These are phyloP conservation scores for Phialophora expanda DNA, from an alignment of 2,329 filamentous ascomycete genomes.

Conservation along the genomic window DNA sequence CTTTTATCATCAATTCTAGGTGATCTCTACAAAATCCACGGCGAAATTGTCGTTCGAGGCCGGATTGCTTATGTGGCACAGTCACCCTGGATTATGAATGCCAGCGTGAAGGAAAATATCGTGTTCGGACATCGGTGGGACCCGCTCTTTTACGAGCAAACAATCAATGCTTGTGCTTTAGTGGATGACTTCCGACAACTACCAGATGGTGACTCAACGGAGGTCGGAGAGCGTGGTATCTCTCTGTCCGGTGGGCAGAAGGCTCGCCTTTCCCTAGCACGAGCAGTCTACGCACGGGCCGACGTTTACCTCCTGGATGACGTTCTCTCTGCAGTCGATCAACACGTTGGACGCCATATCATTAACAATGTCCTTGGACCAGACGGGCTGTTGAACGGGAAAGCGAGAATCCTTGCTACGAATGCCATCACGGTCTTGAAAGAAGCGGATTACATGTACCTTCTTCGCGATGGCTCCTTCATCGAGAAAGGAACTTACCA, in stretches of 20 bases:
- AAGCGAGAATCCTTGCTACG: constrained; percentile 91
- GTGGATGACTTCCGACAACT: constrained; percentile 88
- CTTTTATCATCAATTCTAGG: constrained; percentile 86
- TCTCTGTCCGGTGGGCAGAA: constrained; percentile 96
- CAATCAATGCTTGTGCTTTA: constrained; percentile 87
- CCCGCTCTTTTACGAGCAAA: constrained; percentile 90
- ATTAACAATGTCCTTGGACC: constrained; percentile 92
- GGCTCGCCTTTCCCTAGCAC: constrained; percentile 85
- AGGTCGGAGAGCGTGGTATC: constrained; percentile 95
- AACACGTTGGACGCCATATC: constrained; percentile 92
- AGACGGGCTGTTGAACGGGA: constrained; percentile 78
- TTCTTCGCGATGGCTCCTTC: constrained; percentile 82
- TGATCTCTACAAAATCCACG: constrained; percentile 87
- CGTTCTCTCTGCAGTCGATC: constrained; percentile 94
- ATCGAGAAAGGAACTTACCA: constrained; percentile 88
- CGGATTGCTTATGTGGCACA: constrained; percentile 90
- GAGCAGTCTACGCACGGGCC: constrained; percentile 94
- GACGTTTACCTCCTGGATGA: constrained; percentile 96
- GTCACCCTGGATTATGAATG: constrained; percentile 96
- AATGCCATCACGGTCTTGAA: constrained; percentile 91
- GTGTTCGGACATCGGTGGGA: constrained; percentile 95
- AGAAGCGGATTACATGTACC: constrained; percentile 85
- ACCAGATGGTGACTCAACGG: constrained; percentile 93
- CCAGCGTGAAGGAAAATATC: constrained; percentile 95
- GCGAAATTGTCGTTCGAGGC: constrained; percentile 81